These are phyloP conservation scores for Kwoniella botswanensis DNA, from an alignment of 768 basidiomycete species.

Conservation along the genomic window DNA sequence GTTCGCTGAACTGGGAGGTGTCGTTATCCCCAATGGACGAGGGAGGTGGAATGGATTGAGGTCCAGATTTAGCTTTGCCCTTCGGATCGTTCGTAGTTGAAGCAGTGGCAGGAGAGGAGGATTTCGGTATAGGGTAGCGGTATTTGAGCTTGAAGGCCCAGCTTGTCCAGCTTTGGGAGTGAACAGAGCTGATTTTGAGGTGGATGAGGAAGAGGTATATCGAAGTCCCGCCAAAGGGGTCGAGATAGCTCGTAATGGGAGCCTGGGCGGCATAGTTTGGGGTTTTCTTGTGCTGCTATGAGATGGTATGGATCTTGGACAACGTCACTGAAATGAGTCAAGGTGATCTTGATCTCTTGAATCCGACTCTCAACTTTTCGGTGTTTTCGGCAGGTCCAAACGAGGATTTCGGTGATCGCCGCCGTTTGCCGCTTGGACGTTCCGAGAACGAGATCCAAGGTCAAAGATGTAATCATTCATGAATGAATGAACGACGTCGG, in stretches of 20 bases:
- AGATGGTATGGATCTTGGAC: not conserved
- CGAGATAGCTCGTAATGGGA: slow-evolving; percentile 13
- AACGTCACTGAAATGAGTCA: too few species aligned
- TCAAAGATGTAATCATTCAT: not conserved
- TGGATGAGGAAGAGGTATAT: slow-evolving; percentile 5
- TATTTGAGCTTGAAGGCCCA: not conserved
- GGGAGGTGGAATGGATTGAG: slow-evolving; percentile 37
- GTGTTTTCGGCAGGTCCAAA: not conserved
- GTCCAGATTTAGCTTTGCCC: slow-evolving; percentile 1
- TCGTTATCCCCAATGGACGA: slow-evolving; percentile 76
- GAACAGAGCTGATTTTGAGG: slow-evolving; percentile 15
- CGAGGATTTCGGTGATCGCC: slow-evolving; percentile 10
- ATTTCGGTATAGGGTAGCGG: not conserved
- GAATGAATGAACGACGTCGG: slow-evolving; percentile 5
- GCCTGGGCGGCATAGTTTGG: slow-evolving; percentile 23
- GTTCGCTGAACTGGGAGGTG: slow-evolving; percentile 68
- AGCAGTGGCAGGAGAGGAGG: not conserved
- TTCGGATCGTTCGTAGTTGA: slow-evolving; percentile 7
- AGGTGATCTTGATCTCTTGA: too few species aligned
- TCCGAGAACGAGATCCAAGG: not conserved
- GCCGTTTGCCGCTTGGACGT: not conserved
- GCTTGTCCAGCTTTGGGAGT: slow-evolving; percentile 17
- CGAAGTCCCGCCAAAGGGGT: not conserved
- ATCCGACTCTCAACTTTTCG: not conserved
- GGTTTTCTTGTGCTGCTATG: not conserved